A percentile compares a stretch with the other conserved stretches of the same genome.
Evolutionary conservation across 139 green algal species (phyloP).

Genomic region (Coelastrella sp.): DNA sequence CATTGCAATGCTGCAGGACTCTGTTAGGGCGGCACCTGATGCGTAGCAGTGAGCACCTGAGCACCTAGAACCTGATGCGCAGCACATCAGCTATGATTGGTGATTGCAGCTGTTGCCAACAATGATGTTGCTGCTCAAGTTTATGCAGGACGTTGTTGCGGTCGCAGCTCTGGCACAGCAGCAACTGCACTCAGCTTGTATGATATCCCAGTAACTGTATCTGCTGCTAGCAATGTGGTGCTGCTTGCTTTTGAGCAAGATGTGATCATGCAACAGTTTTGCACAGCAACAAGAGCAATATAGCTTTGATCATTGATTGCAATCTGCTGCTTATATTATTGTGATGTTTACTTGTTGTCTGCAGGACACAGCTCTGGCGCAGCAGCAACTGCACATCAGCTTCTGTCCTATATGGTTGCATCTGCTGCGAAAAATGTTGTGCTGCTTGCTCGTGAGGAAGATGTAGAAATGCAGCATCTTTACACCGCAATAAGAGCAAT

Average conservation of each 20-base stretch:
- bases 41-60: too few species aligned
- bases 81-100: background rate
- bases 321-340: background rate
- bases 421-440: too few species aligned
- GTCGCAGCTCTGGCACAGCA: conserved; percentile 37
- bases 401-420: too few species aligned
- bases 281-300: background rate
- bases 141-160: conserved; percentile 34
- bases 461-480: background rate
- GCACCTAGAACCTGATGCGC: too few species aligned
- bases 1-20: too few species aligned
- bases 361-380: conserved; percentile 39
- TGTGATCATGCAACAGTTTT: background rate
- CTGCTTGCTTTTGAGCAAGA: too few species aligned
- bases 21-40: too few species aligned
- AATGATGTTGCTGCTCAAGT: too few species aligned
- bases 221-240: too few species aligned
- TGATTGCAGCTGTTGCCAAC: background rate
- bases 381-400: conserved; percentile 23
- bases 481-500: background rate
- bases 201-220: too few species aligned
- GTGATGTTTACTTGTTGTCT: background rate
- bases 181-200: background rate
- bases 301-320: background rate
- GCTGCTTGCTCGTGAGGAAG: too few species aligned